Percentiles rank a stretch among this genome's conserved stretches.
These are phyloP conservation scores for Pichia paraexigua DNA, from an alignment of 805 yeast genomes.

Conservation along the genomic window DNA sequence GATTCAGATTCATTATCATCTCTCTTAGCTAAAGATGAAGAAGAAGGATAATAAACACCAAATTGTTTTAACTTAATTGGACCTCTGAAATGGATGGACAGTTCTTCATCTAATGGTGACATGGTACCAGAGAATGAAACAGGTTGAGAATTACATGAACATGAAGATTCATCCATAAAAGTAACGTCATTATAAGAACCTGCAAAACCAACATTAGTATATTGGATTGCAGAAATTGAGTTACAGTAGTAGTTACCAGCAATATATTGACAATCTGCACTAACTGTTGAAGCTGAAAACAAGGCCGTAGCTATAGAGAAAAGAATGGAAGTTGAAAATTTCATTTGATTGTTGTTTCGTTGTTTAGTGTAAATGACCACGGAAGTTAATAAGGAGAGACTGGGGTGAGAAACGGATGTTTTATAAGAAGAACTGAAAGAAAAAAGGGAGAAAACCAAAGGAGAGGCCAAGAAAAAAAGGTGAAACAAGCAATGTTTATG, in stretches of 20 bases:
- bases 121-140: conserved; percentile 59
- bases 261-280: conserved; percentile 29
- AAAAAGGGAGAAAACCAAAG: neutral
- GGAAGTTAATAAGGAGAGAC: conserved; percentile 7
- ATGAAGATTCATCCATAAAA: conserved; percentile 50
- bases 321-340: conserved; percentile 9
- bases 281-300: conserved; percentile 14
- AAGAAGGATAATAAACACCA: conserved; percentile 76
- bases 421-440: neutral
- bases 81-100: conserved; percentile 87
- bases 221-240: conserved; percentile 44
- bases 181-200: conserved; percentile 74
- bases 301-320: conserved; percentile 13
- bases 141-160: conserved; percentile 59
- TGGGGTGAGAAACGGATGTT: neutral
- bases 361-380: neutral
- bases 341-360: conserved; percentile 7
- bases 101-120: conserved; percentile 79
- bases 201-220: conserved; percentile 70
- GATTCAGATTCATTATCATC: conserved; percentile 28
- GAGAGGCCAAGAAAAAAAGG: neutral
- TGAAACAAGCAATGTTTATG: neutral
- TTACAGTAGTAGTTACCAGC: conserved; percentile 83
- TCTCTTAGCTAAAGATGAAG: conserved; percentile 30
- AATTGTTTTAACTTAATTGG: conserved; percentile 74